Conservation (phyloP, 257 asterid species). For the Osmanthus fragrans region DNA sequence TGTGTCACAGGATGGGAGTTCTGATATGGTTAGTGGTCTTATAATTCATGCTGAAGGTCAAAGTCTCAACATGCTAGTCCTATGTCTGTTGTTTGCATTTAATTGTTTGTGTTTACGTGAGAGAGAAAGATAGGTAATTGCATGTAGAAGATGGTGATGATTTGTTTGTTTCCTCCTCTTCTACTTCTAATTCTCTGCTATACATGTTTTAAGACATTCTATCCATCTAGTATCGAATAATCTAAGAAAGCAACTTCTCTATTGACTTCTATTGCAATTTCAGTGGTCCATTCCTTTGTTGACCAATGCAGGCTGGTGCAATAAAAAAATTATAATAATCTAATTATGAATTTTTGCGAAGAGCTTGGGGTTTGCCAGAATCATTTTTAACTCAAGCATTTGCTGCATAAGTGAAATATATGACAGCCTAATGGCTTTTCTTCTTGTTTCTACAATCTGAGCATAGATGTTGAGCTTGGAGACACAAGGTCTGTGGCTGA, state of each 20-base stretch:
- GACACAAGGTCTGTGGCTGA: slow-evolving; percentile 93
- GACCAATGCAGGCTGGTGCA: slow-evolving; percentile 9
- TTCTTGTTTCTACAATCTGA: slow-evolving; percentile 33
- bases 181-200: neutral
- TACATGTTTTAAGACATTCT: neutral
- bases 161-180: neutral
- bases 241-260: neutral
- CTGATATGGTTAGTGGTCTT: neutral
- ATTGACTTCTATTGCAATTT: slow-evolving; percentile 11
- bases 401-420: slow-evolving; percentile 8
- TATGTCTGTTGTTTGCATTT: neutral
- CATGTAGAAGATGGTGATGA: neutral
- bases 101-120: neutral
- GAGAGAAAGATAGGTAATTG: neutral
- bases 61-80: neutral
- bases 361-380: neutral
- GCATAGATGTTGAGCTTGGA: slow-evolving; percentile 69
- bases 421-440: slow-evolving; percentile 18
- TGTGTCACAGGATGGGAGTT: neutral
- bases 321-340: neutral
- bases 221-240: neutral
- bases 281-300: slow-evolving; percentile 15
- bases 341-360: neutral
- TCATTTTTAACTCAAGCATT: neutral
- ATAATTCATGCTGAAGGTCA: neutral